Percentiles rank a stretch among this genome's conserved stretches.
phyloP scores from a whole-genome alignment of 768 basidiomycete genomes.

The Leucosporidium scottii region DNA sequence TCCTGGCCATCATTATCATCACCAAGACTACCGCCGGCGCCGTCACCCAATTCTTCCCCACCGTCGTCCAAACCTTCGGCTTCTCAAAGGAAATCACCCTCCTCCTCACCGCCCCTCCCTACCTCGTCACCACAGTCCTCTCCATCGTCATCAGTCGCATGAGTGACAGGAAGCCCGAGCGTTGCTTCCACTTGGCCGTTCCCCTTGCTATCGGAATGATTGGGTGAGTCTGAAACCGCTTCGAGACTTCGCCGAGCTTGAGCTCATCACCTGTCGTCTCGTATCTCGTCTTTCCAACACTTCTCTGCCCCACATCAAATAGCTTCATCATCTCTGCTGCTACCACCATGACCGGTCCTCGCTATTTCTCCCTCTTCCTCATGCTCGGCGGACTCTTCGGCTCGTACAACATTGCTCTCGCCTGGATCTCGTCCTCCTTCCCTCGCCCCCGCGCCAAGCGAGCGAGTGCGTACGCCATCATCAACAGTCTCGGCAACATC shows the following conservation, averaged over 20 bases:
- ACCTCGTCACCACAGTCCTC: constrained; percentile 35
- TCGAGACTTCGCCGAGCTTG: neutral
- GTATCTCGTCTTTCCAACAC: neutral
- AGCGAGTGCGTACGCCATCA: constrained; percentile 29
- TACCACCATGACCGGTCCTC: constrained; percentile 19
- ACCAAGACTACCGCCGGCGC: constrained; percentile 39
- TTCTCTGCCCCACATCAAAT: neutral
- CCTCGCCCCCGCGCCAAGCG: constrained; percentile 37
- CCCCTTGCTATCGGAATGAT: constrained; percentile 33
- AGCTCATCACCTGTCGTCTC: neutral
- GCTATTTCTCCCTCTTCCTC: constrained; percentile 38
- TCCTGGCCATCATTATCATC: constrained; percentile 37
- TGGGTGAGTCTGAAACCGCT: constrained; percentile 18
- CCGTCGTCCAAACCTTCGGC: constrained; percentile 35
- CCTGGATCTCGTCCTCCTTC: constrained; percentile 37
- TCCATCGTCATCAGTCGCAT: constrained; percentile 30
- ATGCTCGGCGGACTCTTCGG: constrained; percentile 37
- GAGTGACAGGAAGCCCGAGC: constrained; percentile 33
- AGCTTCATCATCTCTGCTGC: constrained; percentile 27
- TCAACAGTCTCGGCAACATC: constrained; percentile 31
- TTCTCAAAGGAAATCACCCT: constrained; percentile 29
- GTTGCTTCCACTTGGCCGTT: constrained; percentile 33
- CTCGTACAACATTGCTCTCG: constrained; percentile 34
- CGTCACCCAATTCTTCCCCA: constrained; percentile 30
- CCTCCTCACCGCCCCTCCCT: constrained; percentile 37